These are phyloP conservation scores for Ramaria rubella DNA, from an alignment of 768 basidiomycete genomes.

Conservation along the genomic window DNA sequence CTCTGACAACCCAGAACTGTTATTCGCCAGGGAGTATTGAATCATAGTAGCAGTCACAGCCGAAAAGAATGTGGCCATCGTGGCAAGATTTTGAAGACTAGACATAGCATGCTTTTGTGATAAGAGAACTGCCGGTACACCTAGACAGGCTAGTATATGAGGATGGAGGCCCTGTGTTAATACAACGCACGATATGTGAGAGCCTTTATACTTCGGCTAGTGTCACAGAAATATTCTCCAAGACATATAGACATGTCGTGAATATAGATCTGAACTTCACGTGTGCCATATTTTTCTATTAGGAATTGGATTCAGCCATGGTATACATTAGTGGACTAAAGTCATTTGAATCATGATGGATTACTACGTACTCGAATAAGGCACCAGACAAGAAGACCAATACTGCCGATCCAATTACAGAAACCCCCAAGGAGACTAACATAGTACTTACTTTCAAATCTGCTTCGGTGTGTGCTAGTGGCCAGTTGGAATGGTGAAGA, in stretches of 20 bases:
- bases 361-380: no score
- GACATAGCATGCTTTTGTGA: not conserved
- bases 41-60: not conserved
- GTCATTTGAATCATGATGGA: no score
- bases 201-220: not conserved
- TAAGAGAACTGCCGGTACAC: not conserved
- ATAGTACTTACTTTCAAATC: conserved; percentile 1
- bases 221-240: not conserved
- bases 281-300: not conserved
- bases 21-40: not conserved
- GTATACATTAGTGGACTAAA: no score
- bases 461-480: not conserved
- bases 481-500: not conserved
- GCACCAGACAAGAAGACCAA: not conserved
- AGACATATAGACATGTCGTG: not conserved
- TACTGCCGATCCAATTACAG: not conserved
- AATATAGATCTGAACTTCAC: not conserved
- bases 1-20: no score
- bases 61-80: conserved; percentile 2
- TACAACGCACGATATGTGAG: not conserved
- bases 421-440: not conserved
- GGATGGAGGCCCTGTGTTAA: not conserved
- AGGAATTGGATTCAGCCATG: no score
- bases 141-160: not conserved
- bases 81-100: not conserved